Conservation (phyloP, 1,284 basidiomycete genomes). For the Gomphus sp. region DNA sequence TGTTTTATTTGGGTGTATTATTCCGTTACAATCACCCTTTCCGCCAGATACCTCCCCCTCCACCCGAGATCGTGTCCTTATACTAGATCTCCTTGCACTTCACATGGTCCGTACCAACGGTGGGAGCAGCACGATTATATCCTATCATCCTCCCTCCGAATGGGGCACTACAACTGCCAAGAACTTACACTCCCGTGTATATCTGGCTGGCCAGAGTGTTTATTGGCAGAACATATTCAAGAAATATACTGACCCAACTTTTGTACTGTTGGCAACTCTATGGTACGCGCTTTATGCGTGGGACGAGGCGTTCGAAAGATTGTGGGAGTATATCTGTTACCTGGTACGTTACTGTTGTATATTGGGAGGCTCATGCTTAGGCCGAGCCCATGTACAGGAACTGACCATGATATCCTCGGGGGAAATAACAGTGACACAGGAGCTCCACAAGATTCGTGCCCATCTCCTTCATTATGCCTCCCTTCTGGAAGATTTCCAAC, state of each 20-base stretch:
- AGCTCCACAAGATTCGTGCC: constrained; percentile 12
- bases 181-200: constrained; percentile 6
- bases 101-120: constrained; percentile 2
- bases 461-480: constrained; percentile 12
- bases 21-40: neutral
- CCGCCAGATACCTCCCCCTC: neutral
- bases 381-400: neutral
- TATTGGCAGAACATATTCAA: constrained; percentile 12
- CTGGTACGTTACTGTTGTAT: neutral
- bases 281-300: constrained; percentile 13
- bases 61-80: neutral
- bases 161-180: constrained; percentile 6
- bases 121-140: constrained; percentile 9
- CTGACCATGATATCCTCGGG: constrained; percentile 3
- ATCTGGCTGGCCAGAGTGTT: constrained; percentile 7
- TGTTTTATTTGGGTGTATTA: neutral
- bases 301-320: constrained; percentile 11
- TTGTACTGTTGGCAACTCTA: constrained; percentile 8
- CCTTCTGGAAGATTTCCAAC: constrained; percentile 10
- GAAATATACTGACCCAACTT: constrained; percentile 9
- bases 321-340: constrained; percentile 8
- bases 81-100: constrained; percentile 10
- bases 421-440: constrained; percentile 1
- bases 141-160: constrained; percentile 8
- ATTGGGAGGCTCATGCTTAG: constrained; percentile 12